A percentile compares a stretch with the other conserved stretches of the same genome.
Evolutionary conservation across 306 rosid species (phyloP).

Genomic region (Vigna trinervia): DNA sequence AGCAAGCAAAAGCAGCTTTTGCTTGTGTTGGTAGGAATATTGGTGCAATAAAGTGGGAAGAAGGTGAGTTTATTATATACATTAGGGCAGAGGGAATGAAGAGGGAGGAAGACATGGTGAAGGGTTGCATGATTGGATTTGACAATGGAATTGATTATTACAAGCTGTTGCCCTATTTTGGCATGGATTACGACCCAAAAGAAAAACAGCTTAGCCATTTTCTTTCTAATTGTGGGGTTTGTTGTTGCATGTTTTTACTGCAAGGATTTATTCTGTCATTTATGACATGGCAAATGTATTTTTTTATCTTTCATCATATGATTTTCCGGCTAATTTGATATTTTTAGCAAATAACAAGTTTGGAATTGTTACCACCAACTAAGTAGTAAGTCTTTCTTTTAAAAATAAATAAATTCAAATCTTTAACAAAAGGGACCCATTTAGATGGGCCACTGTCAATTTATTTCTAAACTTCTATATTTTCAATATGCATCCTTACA

Average conservation of each 20-base stretch:
- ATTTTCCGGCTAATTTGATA: conserved; percentile 16
- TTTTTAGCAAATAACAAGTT: neutral
- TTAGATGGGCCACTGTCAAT: no score
- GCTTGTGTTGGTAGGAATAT: neutral
- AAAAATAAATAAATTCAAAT: no score
- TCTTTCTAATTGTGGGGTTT: conserved; percentile 44
- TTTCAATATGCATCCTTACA: no score
- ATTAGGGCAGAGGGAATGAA: conserved; percentile 19
- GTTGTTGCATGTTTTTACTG: conserved; percentile 13
- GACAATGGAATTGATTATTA: conserved; percentile 27
- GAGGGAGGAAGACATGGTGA: conserved; percentile 14
- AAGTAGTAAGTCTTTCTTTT: no score
- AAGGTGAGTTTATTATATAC: conserved; percentile 49
- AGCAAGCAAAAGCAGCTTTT: conserved; percentile 41
- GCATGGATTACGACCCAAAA: conserved; percentile 45
- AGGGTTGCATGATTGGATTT: conserved; percentile 17
- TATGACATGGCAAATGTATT: neutral
- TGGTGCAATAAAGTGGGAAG: conserved; percentile 20
- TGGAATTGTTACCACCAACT: neutral
- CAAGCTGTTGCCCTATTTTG: conserved; percentile 40
- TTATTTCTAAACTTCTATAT: no score
- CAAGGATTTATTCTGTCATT: neutral
- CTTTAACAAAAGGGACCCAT: no score
- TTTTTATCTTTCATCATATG: neutral
- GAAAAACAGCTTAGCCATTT: conserved; percentile 46